phyloP scores from a whole-genome alignment of 129 eudicot genomes.

The Erigeron canadensis region DNA sequence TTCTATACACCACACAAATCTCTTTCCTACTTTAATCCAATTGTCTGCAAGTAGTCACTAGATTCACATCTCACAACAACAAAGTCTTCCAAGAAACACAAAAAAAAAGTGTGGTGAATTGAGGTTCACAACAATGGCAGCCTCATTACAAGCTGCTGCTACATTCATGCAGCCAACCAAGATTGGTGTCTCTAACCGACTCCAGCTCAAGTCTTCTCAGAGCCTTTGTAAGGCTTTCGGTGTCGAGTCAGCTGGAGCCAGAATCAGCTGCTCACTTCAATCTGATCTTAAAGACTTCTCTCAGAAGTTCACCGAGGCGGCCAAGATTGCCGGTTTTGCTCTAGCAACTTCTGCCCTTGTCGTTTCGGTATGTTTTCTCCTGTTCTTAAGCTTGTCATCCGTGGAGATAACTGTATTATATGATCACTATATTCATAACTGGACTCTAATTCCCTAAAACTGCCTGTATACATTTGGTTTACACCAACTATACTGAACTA shows the following conservation, averaged over 20 bases:
- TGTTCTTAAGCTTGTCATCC: not conserved
- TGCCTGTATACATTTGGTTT: too few species aligned
- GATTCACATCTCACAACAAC: constrained; percentile 23
- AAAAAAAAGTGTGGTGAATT: constrained; percentile 13
- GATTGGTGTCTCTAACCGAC: constrained; percentile 41
- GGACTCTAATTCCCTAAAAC: not conserved
- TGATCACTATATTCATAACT: not conserved
- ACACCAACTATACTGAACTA: too few species aligned
- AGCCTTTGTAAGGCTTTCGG: constrained; percentile 73
- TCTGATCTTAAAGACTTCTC: constrained; percentile 73
- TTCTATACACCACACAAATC: constrained; percentile 37
- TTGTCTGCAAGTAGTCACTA: constrained; percentile 33
- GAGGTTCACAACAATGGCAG: constrained; percentile 54
- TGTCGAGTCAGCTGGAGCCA: constrained; percentile 43
- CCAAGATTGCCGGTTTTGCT: constrained; percentile 89
- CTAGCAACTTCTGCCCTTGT: constrained; percentile 92
- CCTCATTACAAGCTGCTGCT: constrained; percentile 89
- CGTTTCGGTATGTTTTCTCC: constrained; percentile 56
- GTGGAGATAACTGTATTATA: not conserved
- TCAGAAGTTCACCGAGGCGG: constrained; percentile 73
- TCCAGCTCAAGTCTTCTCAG: constrained; percentile 62
- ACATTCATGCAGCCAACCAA: constrained; percentile 80
- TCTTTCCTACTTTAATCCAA: constrained; percentile 36
- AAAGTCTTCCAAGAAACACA: constrained; percentile 12
- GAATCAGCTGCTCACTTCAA: constrained; percentile 73